Evolutionary conservation across 306 rosid species (phyloP), one percentile per base, ranked within the genome.

Genomic region (Casuarina equisetifolia): DNA sequence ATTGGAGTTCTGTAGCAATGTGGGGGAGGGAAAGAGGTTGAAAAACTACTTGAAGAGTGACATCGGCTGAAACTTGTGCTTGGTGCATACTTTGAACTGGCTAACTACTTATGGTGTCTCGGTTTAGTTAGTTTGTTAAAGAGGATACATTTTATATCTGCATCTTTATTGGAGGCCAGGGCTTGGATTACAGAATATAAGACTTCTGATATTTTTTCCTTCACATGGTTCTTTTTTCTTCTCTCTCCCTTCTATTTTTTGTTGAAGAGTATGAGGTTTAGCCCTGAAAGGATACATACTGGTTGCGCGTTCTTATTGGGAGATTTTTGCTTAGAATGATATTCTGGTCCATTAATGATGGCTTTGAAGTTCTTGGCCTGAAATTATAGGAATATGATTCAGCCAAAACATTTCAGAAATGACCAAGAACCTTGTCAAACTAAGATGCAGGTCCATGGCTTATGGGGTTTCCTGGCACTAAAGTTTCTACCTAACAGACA

Each of bases 381-480:
- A 63, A 63, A 63, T 39, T 63, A 63, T 63, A 38, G 69, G 45
- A 38, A 39, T 61, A 62, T 62, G 42, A 36, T 62, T 63, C 44
- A 6, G 20, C 39, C 25, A 38, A 63, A 63, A 63, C 45, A 63
- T 63, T 63, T 13, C 44, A 13, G 15, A 19, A 63, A 38, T 63
- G 69, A 38, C 25, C 5, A 16, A 38, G 46, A 63, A 36, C 5
- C 25, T 35, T 16, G 46, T 38, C 36, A 63, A 63, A 63, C 5
- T 15, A 15, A 10, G 39, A 39, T 7, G 11, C 39, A 13, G 71
- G 71, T 42, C 36, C 51, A 67, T 67, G 71, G n/a, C 7, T 67
- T 67, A 15, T 42, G 36, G 48, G 71, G 50, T 42, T 20, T 40
- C 46, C n/a, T 8, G 52, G 17, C 42, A 12, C 44, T 68, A 38